phyloP scores from a whole-genome alignment of 352 stramenopile species.

The Phytophthora agathidicida region DNA sequence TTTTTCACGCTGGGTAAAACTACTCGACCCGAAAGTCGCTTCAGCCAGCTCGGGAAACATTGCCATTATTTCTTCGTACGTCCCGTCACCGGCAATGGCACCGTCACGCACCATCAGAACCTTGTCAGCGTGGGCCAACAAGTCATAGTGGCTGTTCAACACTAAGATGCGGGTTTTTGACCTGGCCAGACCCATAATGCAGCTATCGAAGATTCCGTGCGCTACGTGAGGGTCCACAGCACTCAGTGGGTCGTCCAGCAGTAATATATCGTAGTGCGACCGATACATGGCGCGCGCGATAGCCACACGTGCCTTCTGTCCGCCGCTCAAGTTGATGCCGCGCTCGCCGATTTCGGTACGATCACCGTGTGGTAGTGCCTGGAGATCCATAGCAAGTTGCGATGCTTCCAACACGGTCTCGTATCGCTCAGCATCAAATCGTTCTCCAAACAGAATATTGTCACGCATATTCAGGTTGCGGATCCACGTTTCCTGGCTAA shows the following conservation, averaged over 20 bases:
- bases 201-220: slow-evolving; percentile 40
- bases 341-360: slow-evolving; percentile 94
- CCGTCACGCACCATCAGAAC: slow-evolving; percentile 39
- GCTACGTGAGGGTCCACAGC: slow-evolving; percentile 40
- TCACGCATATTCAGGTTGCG: slow-evolving; percentile 85
- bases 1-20: too few relatives aligned
- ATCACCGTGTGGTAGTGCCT: slow-evolving; percentile 84
- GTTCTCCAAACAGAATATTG: slow-evolving; percentile 40
- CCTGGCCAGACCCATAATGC: slow-evolving; percentile 26
- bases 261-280: slow-evolving; percentile 85
- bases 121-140: slow-evolving; percentile 29
- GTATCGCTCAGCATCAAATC: slow-evolving; percentile 25
- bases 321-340: slow-evolving; percentile 93
- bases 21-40: too few relatives aligned
- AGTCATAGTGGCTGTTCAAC: slow-evolving; percentile 48
- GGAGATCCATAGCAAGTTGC: slow-evolving; percentile 82
- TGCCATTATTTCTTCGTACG: slow-evolving; percentile 17
- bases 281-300: slow-evolving; percentile 92
- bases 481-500: slow-evolving; percentile 91
- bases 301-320: slow-evolving; percentile 86
- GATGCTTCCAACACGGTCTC: slow-evolving; percentile 66
- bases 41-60: slow-evolving; percentile 18
- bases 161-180: slow-evolving; percentile 79
- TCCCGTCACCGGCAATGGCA: slow-evolving; percentile 27
- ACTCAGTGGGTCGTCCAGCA: slow-evolving; percentile 90